A percentile compares a stretch with the other conserved stretches of the same genome.
phyloP scores from a whole-genome alignment of 768 basidiomycete genomes.

The Lepiota venenata region DNA sequence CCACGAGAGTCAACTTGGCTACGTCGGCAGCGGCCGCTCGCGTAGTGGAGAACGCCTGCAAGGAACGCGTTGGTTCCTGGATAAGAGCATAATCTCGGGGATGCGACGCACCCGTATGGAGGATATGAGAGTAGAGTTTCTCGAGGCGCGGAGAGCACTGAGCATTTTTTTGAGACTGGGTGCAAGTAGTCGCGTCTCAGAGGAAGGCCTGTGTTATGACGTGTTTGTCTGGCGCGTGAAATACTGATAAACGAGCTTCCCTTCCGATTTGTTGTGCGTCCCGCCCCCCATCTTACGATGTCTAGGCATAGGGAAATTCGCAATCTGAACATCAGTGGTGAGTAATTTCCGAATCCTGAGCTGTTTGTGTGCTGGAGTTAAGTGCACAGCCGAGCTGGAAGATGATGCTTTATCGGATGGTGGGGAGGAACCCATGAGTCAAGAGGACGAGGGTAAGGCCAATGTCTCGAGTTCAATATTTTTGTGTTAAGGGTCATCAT shows the following conservation, averaged over 20 bases:
- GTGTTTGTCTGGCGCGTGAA: slow-evolving; percentile 12
- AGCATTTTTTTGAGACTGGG: slow-evolving; percentile 40
- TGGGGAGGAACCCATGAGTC: slow-evolving; percentile 76
- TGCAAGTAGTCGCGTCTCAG: neutral
- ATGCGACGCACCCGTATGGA: neutral
- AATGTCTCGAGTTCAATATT: slow-evolving; percentile 7
- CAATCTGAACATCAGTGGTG: slow-evolving; percentile 79
- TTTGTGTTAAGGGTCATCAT: slow-evolving; percentile 17
- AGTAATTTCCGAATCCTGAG: slow-evolving; percentile 9
- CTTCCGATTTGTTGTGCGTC: slow-evolving; percentile 7
- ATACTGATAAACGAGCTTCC: slow-evolving; percentile 5
- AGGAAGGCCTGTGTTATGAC: slow-evolving; percentile 11
- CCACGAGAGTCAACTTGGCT: slow-evolving; percentile 75
- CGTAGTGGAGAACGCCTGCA: slow-evolving; percentile 65
- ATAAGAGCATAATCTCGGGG: neutral
- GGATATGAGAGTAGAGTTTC: neutral
- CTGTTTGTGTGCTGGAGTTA: slow-evolving; percentile 6
- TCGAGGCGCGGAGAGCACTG: slow-evolving; percentile 36
- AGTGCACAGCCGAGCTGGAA: slow-evolving; percentile 73
- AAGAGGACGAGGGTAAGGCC: slow-evolving; percentile 71
- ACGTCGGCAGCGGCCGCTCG: slow-evolving; percentile 55
- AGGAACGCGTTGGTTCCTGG: neutral
- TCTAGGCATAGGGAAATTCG: slow-evolving; percentile 90
- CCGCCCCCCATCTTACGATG: slow-evolving; percentile 44
- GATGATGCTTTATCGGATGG: slow-evolving; percentile 78